These are phyloP conservation scores for Melampsora americana DNA, from an alignment of 1,284 basidiomycete genomes.

Conservation along the genomic window DNA sequence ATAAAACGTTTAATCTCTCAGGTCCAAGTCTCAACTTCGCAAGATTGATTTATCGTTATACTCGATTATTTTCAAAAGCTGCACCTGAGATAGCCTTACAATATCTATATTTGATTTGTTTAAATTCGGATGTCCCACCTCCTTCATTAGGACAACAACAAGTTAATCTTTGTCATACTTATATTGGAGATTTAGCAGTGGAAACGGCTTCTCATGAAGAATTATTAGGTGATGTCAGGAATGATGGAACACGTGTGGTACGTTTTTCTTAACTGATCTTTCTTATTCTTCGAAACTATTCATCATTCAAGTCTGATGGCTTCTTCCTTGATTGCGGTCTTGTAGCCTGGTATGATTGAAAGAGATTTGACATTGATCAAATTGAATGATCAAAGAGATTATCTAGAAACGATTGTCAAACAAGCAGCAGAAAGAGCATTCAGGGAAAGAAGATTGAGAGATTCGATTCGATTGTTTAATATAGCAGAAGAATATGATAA, in stretches of 20 bases:
- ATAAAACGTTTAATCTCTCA: slow-evolving; percentile 63
- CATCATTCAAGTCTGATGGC: neutral
- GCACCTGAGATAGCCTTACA: slow-evolving; percentile 90
- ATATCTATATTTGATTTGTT: slow-evolving; percentile 85
- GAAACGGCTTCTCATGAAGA: slow-evolving; percentile 76
- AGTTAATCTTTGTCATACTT: slow-evolving; percentile 76
- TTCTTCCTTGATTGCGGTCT: slow-evolving; percentile 7
- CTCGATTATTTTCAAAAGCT: slow-evolving; percentile 82
- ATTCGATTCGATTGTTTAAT: slow-evolving; percentile 94
- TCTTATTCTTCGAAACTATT: neutral
- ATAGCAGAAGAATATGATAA: slow-evolving; percentile 85
- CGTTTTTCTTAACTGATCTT: slow-evolving; percentile 54
- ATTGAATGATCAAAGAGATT: slow-evolving; percentile 68
- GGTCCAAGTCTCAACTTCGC: slow-evolving; percentile 66
- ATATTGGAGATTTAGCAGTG: slow-evolving; percentile 81
- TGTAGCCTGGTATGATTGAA: slow-evolving; percentile 79
- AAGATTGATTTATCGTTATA: slow-evolving; percentile 85
- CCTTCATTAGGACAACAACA: slow-evolving; percentile 71
- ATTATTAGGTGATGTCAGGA: slow-evolving; percentile 82
- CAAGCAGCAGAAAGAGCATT: slow-evolving; percentile 72
- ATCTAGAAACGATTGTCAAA: slow-evolving; percentile 76
- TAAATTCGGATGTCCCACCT: slow-evolving; percentile 67
- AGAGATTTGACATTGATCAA: slow-evolving; percentile 73
- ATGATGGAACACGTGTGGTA: slow-evolving; percentile 83
- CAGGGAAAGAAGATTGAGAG: slow-evolving; percentile 68